These are phyloP conservation scores for Somion occarium DNA, from an alignment of 1,284 basidiomycete species.

Conservation along the genomic window DNA sequence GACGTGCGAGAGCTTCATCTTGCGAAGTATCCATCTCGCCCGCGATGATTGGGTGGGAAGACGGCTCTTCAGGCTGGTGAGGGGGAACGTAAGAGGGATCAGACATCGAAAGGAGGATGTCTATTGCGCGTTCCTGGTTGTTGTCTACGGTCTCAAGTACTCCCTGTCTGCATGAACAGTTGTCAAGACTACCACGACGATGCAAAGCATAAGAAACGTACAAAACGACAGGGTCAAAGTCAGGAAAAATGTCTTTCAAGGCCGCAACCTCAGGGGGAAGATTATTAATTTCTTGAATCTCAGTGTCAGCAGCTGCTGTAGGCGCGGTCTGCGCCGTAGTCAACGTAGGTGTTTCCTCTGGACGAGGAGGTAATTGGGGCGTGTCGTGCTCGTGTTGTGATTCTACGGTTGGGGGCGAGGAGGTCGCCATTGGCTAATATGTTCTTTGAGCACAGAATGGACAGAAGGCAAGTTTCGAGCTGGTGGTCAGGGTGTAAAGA, in stretches of 20 bases:
- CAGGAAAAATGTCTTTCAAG: slow-evolving; percentile 72
- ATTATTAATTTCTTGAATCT: not conserved
- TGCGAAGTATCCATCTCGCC: slow-evolving; percentile 35
- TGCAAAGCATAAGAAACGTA: slow-evolving; percentile 32
- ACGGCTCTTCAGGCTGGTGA: slow-evolving; percentile 18
- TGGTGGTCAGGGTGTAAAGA: not conserved
- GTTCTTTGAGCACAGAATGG: too few relatives aligned
- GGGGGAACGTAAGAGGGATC: slow-evolving; percentile 63
- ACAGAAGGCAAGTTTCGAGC: not conserved
- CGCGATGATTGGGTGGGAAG: not conserved
- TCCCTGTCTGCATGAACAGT: slow-evolving; percentile 40
- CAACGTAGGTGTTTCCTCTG: not conserved
- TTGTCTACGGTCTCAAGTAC: slow-evolving; percentile 64
- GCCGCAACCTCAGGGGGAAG: slow-evolving; percentile 31
- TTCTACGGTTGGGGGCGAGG: not conserved
- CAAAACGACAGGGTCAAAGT: slow-evolving; percentile 69
- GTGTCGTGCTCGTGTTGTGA: not conserved
- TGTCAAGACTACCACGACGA: slow-evolving; percentile 1
- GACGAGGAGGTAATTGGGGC: not conserved
- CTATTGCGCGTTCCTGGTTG: slow-evolving; percentile 67
- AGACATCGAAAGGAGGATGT: slow-evolving; percentile 72
- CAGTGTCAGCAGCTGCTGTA: not conserved
- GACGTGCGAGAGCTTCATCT: slow-evolving; percentile 71
- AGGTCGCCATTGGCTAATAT: not conserved
- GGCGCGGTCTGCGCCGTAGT: not conserved